A percentile compares a stretch with the other conserved stretches of the same genome.
These are phyloP conservation scores for Umbellularia californica DNA, from an alignment of 164 flowering plant genomes.

Conservation along the genomic window DNA sequence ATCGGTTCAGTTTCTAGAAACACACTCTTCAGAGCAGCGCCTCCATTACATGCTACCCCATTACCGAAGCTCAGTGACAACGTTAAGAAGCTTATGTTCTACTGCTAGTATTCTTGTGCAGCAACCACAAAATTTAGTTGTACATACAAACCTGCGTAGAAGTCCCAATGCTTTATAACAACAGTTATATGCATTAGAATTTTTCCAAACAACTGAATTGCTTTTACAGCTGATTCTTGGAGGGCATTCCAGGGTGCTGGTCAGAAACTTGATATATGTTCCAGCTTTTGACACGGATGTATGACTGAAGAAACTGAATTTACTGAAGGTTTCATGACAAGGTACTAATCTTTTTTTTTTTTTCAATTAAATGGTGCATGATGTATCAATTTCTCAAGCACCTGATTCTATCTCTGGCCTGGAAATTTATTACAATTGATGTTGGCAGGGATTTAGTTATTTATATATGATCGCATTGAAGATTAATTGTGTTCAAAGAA, in stretches of 20 bases:
- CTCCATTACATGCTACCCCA: constrained; percentile 56
- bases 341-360: too few species aligned
- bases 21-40: constrained; percentile 51
- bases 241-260: background rate
- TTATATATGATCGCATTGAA: background rate
- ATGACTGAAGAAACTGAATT: background rate
- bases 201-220: background rate
- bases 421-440: background rate
- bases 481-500: too few species aligned
- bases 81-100: constrained; percentile 83
- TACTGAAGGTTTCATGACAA: background rate
- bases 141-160: background rate
- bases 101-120: constrained; percentile 42
- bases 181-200: background rate
- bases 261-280: background rate
- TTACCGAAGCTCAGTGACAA: constrained; percentile 70
- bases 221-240: background rate
- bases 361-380: background rate
- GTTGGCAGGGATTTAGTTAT: background rate
- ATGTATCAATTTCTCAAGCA: background rate
- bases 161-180: background rate
- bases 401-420: background rate
- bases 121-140: background rate
- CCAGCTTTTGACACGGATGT: background rate
- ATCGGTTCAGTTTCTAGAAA: constrained; percentile 11